Evolutionary conservation across 768 basidiomycete species (phyloP), one percentile per base, ranked within the genome.

Genomic region (Tubosaeta sp.): DNA sequence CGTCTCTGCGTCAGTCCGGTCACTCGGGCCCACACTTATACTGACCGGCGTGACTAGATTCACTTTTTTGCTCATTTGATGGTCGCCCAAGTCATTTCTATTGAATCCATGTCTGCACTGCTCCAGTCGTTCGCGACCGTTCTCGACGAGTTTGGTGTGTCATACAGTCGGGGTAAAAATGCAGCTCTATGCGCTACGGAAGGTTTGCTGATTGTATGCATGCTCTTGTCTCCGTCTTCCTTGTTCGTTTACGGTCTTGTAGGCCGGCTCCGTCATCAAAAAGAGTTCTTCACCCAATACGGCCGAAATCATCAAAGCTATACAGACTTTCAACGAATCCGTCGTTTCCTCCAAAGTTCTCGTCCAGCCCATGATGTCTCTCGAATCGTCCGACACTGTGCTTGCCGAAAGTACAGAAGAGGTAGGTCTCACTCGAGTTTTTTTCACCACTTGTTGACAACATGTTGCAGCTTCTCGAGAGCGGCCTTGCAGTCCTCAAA

Each of bases 51-150:
- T 31, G 13, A 31, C 45, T 34, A 98, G 94, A 86, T 97, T 13
- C 90, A 93, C 54, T 90, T 98, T 67, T 96, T 98, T 63, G 87
- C 94, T 2, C 89, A 94, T 62, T 70, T 96, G 41, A 86, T 90
- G 27, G 76, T 86, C 3, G 83, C 90, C 2, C 78, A 79, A 49
- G 70, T 94, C 2, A 78, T 97, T 45, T 84, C 89, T 3, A 66
- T 83, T 0, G 79, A 84, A 9, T 94, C 94, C 3, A 81, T 97
- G 76, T 73, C 87, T 39, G 77, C 83, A 7, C 80, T 96, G 25
- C 76, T 96, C 22, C 83, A 86, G 56, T 87, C 93, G 0, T 90
- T 96, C 66, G 82, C 84, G 3, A 77, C 86, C 1, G 94, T 95
- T 3, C 74, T 96, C 18, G 90, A 93, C 61, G 92, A 94, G 62